Base-by-base conservation (phyloP, 75 land plant species). In the Ceratopteris richardii region DNA sequence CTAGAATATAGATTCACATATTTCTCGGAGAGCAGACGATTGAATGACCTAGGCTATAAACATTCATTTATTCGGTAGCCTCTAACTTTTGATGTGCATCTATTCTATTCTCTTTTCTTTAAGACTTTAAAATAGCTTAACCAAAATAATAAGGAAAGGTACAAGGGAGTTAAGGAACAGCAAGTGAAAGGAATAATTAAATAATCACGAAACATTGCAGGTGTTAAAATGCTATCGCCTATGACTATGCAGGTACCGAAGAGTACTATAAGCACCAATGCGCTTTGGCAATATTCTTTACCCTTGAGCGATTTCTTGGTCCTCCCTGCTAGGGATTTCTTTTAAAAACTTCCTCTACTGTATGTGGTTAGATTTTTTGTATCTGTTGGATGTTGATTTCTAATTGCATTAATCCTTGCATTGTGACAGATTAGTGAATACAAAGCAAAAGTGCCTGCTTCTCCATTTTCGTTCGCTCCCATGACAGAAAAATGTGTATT, bases 401-500 rank as follows among this genome's bases (percentile, higher is more conserved):
- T 79, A 10, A 75, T 59, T 13, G 69, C 36, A 60, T 61, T 56
- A 0, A 75, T 50, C 54, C 66, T 80, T 0, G 72, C 75, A 57
- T 82, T 71, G 23, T 79, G 51, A 42, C 85, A 82, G 13, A 82
- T 58, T 14, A 82, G 53, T 0, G 85, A 82, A 58, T 80, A 82
- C 14, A 82, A 55, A 29, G 85, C 85, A 71, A 82, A 82, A 11
- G 85, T 79, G 14, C 85, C 85, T 23, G 86, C 90, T 58, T 87
- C 82, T 13, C 91, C 91, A 46, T 87, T 72, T 75, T 87, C 92
- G 31, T 83, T 83, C 19, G 92, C 86, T 40, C 61, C 36, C 20
- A 87, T 61, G 12, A 80, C 87, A 46, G n/a, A 80, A 73, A 55
- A 87, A 76, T 22, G 79, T 73, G 47, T 87, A 87, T 54, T 83